phyloP scores from a whole-genome alignment of 2,329 filamentous ascomycete species.

The Tympanopsis confertula region DNA sequence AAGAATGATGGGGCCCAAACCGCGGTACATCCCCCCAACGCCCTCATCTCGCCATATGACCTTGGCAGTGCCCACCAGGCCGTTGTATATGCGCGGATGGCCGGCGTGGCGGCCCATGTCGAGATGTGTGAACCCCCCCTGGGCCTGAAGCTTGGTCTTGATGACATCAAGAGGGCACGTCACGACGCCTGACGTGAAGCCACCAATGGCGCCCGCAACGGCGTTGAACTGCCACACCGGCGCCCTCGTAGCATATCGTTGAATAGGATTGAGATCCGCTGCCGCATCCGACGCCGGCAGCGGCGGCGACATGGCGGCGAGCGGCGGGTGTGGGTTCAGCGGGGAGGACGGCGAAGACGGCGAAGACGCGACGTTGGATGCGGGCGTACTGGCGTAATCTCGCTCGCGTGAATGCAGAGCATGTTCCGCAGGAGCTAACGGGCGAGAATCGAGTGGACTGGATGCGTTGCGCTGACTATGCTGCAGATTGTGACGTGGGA shows the following conservation, averaged over 20 bases:
- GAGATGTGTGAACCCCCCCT: conserved; percentile 62
- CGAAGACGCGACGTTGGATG: too few species aligned
- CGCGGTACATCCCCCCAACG: conserved; percentile 80
- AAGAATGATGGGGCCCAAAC: conserved; percentile 83
- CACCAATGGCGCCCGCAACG: conserved; percentile 75
- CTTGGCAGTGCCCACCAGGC: conserved; percentile 73
- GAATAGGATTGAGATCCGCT: conserved; percentile 26
- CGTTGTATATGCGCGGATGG: conserved; percentile 61
- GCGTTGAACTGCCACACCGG: conserved; percentile 65
- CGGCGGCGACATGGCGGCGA: neutral
- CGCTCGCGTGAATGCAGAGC: too few species aligned
- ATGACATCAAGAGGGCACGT: conserved; percentile 97
- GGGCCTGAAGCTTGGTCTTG: conserved; percentile 94
- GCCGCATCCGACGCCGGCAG: conserved; percentile 7
- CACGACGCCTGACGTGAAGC: conserved; percentile 84
- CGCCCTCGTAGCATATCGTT: conserved; percentile 43
- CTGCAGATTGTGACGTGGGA: too few species aligned
- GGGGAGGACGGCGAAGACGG: too few species aligned
- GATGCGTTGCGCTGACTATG: too few species aligned
- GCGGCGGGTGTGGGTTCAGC: too few species aligned
- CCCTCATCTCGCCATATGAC: conserved; percentile 85
- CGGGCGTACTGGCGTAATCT: too few species aligned
- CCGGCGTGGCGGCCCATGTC: conserved; percentile 30
- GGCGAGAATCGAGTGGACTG: too few species aligned
- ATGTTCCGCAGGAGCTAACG: too few species aligned